Base-by-base conservation (phyloP, 2,329 filamentous ascomycete species). In the Simplicillium sp. region DNA sequence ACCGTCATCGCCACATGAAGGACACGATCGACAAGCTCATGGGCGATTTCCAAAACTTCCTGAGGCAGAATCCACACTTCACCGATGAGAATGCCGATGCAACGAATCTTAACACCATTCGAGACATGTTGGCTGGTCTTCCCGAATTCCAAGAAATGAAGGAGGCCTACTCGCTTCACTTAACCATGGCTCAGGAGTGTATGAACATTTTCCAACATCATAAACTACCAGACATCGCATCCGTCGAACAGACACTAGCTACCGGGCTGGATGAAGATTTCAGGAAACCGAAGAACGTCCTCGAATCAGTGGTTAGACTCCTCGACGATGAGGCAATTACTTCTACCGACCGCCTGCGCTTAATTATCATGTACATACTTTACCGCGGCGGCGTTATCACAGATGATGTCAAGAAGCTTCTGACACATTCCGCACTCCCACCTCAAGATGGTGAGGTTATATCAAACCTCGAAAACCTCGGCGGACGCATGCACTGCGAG, bases 101-200 rank as follows among this genome's bases (percentile, higher is more conserved):
- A 28, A 82, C 82, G 33, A 94, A 78, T 56, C 69, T 98, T 41
- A 94, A 89, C 62, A 84, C 86, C 18, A 95, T 98, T 62, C 87
- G 92, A 55, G 89, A 96, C 61, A 98, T 98, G 92, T 68, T 98
- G 65, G 92, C 87, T 12, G 90, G 89, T 8, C 66, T 98, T 44
- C 88, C 89, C 11, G 87, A 97, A 55, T 98, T 96, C 55, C 87
- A 94, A 54, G 84, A 94, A 61, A 87, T 92, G 71, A 96, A 97
- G 60, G 87, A 94, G 56, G 82, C 87, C 2, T 98, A 97, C 60
- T 92, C 89, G 0, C 68, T 98, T 40, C 92, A 98, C 62, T 70
- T 98, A 34, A 90, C 82, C 50, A 97, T 98, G 90, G 92, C 92
- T 2, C 85, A 96, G 58, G 88, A 95, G 58, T 94, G 88, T 58